Conservation (phyloP, 2,329 filamentous ascomycete genomes). For the Cercospora citrullina region DNA sequence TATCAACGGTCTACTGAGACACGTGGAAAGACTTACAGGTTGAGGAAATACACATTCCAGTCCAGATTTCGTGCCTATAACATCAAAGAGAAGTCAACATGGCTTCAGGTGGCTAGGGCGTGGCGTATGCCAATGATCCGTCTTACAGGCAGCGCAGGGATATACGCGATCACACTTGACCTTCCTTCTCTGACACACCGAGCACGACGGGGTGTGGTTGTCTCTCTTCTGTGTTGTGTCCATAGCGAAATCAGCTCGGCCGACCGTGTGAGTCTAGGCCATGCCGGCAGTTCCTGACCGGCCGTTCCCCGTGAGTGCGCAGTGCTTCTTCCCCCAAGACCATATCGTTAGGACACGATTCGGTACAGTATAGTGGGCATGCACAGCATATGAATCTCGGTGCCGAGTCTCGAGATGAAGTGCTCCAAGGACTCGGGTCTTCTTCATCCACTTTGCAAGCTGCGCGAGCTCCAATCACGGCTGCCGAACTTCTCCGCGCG, state of each 20-base stretch:
- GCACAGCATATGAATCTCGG: slow-evolving; percentile 10
- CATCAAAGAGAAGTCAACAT: not conserved
- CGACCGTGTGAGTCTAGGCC: slow-evolving; percentile 4
- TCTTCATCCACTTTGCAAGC: slow-evolving; percentile 10
- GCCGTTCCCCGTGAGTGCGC: slow-evolving; percentile 2
- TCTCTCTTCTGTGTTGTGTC: slow-evolving; percentile 26
- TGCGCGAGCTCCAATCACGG: slow-evolving; percentile 7
- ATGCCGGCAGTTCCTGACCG: slow-evolving; percentile 1
- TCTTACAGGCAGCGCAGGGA: slow-evolving; percentile 17
- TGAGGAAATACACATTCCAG: slow-evolving; percentile 27
- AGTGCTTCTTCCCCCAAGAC: slow-evolving; percentile 3
- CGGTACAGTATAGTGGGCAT: not conserved
- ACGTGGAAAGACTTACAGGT: not conserved
- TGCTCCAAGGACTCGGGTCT: slow-evolving; percentile 6
- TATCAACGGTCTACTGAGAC: not conserved
- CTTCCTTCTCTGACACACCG: slow-evolving; percentile 31
- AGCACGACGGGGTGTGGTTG: slow-evolving; percentile 33
- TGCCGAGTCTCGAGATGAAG: slow-evolving; percentile 8
- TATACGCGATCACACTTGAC: slow-evolving; percentile 32
- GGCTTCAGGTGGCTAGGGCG: not conserved
- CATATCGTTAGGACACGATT: not conserved
- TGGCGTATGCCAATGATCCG: not conserved
- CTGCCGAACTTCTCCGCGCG: not conserved
- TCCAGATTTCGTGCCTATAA: slow-evolving; percentile 25
- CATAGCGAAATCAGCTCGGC: slow-evolving; percentile 8